Evolutionary conservation across 2,329 filamentous ascomycete genomes (phyloP), one percentile per base, ranked within the genome.

Genomic region (Alternaria ethzedia): DNA sequence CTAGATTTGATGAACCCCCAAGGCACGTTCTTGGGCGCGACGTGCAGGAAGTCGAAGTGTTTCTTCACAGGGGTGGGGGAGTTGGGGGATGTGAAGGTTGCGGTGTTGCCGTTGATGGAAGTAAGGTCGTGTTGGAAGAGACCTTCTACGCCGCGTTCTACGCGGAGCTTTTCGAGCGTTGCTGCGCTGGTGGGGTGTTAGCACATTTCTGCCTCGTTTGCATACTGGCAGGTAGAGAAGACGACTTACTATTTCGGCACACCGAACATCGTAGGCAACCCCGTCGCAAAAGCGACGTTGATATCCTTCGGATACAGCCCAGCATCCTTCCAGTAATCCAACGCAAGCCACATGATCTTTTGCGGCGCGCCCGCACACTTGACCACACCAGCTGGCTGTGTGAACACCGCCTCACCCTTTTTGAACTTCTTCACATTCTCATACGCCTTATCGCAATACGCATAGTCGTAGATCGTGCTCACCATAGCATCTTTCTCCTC

Each of bases 281-380:
- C 79, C 3, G 79, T 81, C 7, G 79, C 79, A 61, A 81, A 81
- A 51, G 70, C 68, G 60, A 81, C 78, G 30, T 78, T 66, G 64
- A 81, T 78, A 81, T 21, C 28, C 56, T 17, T 70, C 59, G 41
- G 71, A 72, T 81, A 81, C 3, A 78, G 45, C 11, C 78, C 79
- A 6, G 75, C 73, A 11, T 70, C 68, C 60, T 74, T 77, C 79
- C 79, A 81, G 58, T 76, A 69, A 44, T 81, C 79, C 62, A 75
- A 68, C 1, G 79, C 79, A n/a, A 81, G 75, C 79, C 79, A 81
- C 79, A 81, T 81, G 50, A 79, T 73, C 56, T 81, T 81, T 57
- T 81, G 79, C 1, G 79, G 79, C 5, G 76, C 79, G 45, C 79
- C 79, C 9, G 79, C 79, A 55, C 79, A 81, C 62, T 81, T 81